Base-by-base conservation (phyloP, 176 grass and related monocot genomes). In the Cymbopogon citratus region DNA sequence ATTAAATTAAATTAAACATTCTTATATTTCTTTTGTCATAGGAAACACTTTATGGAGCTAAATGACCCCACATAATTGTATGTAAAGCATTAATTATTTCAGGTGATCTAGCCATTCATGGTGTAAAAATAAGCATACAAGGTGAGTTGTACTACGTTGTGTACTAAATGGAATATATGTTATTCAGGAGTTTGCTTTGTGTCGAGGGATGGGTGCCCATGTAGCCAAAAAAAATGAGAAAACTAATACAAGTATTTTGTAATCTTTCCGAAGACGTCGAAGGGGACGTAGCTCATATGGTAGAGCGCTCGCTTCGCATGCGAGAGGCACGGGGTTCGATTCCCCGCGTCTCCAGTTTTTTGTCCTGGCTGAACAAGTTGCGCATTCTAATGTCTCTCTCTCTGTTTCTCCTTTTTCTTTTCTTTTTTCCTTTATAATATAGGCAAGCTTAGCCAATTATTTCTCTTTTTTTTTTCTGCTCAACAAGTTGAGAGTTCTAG, bases 221-320 rank as follows among this genome's bases (percentile, higher is more conserved):
- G 6, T 56, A n/a, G 9, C 7, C 2, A 3, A 52, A 9, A 2
- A 21, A 21, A 21, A 6, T 0, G 5, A 1, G 21, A 8, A 0
- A 52, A 2, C 6, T 6, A 5, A 16, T 0, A 48, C n/a, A n/a
- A 16, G 1, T 48, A 7, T 0, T 0, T 7, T 54, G 6, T 21
- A 54, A 21, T 54, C 6, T 56, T 0, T 2, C 6, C 0, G 2
- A 0, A 0, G n/a, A 56, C 7, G 0, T 23, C n/a, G 1, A 59
- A 11, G 93, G 88, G 93, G 93, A 91, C 89, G 92, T 98, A 92
- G 90, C 92, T 98, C 95, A 98, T 87, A 98, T 98, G 90, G 95
- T 98, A 98, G 92, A 98, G 92, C 92, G 90, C 95, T 98, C 92
- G 95, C 91, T 97, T 97, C 89, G 94, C 94, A 97, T 97, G 94